Evolutionary conservation across 495 filamentous ascomycete species (phyloP).

Genomic region (Aspergillus asperescens): DNA sequence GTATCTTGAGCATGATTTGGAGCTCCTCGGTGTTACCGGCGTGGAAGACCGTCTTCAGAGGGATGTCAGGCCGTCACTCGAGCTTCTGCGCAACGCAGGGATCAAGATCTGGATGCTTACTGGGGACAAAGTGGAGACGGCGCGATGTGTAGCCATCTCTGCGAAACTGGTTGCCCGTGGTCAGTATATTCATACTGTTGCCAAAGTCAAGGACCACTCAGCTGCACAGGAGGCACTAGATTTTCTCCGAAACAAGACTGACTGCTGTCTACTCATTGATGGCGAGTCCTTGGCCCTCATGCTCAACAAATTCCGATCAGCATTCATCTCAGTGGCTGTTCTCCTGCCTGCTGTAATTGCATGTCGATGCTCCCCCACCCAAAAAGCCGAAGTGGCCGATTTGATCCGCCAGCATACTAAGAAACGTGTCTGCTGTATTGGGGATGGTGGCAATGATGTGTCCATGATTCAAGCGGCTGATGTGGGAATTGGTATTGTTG

Average conservation of each 20-base stretch:
- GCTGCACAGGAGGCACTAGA: slow-evolving; percentile 79
- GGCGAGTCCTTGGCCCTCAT: slow-evolving; percentile 83
- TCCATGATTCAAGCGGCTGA: slow-evolving; percentile 99
- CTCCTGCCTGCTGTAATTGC: slow-evolving; percentile 87
- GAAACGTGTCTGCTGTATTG: slow-evolving; percentile 93
- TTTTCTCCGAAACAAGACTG: slow-evolving; percentile 80
- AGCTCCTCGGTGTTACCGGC: slow-evolving; percentile 91
- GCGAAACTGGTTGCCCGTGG: slow-evolving; percentile 91
- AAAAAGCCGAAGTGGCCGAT: slow-evolving; percentile 89
- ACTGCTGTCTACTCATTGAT: slow-evolving; percentile 89
- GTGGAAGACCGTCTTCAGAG: slow-evolving; percentile 95
- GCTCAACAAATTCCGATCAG: slow-evolving; percentile 68
- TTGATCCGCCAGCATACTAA: slow-evolving; percentile 88
- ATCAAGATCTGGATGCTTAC: slow-evolving; percentile 99
- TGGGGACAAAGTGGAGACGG: slow-evolving; percentile 97
- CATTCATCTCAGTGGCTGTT: slow-evolving; percentile 88
- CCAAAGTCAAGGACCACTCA: slow-evolving; percentile 55
- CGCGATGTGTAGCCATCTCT: slow-evolving; percentile 90
- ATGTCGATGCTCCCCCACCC: slow-evolving; percentile 94
- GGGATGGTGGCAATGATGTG: slow-evolving; percentile 97
- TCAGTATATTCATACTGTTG: slow-evolving; percentile 92
- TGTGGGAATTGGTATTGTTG: slow-evolving; percentile 95
- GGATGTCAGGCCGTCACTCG: slow-evolving; percentile 90
- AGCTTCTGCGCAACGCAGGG: slow-evolving; percentile 94
- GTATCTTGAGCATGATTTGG: slow-evolving; percentile 81